A percentile compares a stretch with the other conserved stretches of the same genome.
These are phyloP conservation scores for Diospyros kaki DNA, from an alignment of 148 eudicot genomes.

Conservation along the genomic window DNA sequence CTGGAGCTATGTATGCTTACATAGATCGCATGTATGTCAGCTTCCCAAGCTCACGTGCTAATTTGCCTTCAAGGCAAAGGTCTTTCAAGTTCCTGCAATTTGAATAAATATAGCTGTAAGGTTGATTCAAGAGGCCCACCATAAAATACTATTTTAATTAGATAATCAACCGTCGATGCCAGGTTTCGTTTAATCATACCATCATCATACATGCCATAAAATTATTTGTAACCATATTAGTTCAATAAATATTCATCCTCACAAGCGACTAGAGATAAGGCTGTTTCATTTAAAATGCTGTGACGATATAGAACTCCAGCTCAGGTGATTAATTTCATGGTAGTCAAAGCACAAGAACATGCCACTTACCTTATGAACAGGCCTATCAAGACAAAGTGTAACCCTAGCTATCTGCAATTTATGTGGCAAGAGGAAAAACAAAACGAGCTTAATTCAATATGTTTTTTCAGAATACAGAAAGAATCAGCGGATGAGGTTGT, in stretches of 20 bases:
- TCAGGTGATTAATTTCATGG: not conserved
- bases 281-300: not conserved
- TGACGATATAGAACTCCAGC: not conserved
- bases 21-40: constrained; percentile 54
- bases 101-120: not conserved
- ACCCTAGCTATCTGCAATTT: not conserved
- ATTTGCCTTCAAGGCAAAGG: constrained; percentile 71
- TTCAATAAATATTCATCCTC: not conserved
- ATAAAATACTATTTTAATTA: not conserved
- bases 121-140: not conserved
- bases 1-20: constrained; percentile 36
- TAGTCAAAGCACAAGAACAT: not conserved
- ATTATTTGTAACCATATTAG: not conserved
- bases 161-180: constrained; percentile 1
- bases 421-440: not conserved
- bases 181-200: not conserved
- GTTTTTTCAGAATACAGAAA: not conserved
- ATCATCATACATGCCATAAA: not conserved
- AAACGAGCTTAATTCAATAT: not conserved
- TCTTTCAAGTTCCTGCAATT: constrained; percentile 62
- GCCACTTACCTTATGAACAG: not conserved
- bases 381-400: too few species aligned
- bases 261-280: not conserved
- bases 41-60: constrained; percentile 61
- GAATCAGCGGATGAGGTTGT: not conserved